A percentile compares a stretch with the other conserved stretches of the same genome.
These are phyloP conservation scores for Scortechinia acanthostroma DNA, from an alignment of 2,329 filamentous ascomycete species.

Conservation along the genomic window DNA sequence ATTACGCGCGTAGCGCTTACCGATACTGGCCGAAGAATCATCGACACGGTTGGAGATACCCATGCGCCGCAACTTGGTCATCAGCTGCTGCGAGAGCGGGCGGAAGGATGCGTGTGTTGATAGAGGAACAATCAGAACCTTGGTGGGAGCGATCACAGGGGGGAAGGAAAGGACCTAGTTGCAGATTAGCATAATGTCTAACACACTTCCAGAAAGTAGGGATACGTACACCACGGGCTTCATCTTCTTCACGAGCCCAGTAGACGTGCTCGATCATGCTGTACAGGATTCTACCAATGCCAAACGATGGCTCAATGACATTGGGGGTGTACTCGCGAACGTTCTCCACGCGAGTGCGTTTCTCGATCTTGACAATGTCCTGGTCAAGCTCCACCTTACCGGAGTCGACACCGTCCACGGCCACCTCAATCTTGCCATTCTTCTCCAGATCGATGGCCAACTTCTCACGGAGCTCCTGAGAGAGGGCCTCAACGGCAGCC, in stretches of 20 bases:
- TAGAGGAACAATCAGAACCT: constrained; percentile 71
- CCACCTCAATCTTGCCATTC: constrained; percentile 69
- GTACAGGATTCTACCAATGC: constrained; percentile 91
- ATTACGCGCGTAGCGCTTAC: constrained; percentile 89
- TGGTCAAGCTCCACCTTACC: constrained; percentile 74
- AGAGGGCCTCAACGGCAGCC: constrained; percentile 66
- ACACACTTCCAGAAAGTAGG: neutral
- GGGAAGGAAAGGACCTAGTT: constrained; percentile 1
- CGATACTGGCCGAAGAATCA: constrained; percentile 83
- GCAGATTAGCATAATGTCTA: neutral
- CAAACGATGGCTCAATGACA: constrained; percentile 94
- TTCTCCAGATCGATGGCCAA: constrained; percentile 68
- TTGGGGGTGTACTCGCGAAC: constrained; percentile 88
- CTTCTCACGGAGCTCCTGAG: constrained; percentile 76
- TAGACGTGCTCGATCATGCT: constrained; percentile 88
- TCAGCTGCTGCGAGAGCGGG: constrained; percentile 50
- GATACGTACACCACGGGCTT: constrained; percentile 74
- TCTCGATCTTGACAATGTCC: constrained; percentile 78
- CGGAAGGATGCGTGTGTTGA: neutral
- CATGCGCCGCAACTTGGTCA: constrained; percentile 66
- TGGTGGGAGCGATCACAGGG: constrained; percentile 69
- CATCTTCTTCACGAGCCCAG: constrained; percentile 80
- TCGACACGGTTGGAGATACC: constrained; percentile 82
- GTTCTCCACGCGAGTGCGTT: constrained; percentile 75
- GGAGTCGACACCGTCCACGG: constrained; percentile 58